Evolutionary conservation across 176 grass and related monocot genomes (phyloP).

Genomic region (Tillandsia fasciculata): DNA sequence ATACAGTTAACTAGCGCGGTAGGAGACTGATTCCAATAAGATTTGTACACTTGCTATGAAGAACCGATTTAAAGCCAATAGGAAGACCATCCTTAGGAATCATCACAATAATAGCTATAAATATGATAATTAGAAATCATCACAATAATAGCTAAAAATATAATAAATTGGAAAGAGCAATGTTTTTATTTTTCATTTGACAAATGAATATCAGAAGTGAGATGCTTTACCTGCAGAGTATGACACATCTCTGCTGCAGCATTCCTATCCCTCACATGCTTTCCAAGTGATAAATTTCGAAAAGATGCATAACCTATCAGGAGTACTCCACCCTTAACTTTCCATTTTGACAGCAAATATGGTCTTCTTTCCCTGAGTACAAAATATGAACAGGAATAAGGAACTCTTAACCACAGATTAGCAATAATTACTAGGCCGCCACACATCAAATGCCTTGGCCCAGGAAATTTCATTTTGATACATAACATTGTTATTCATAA

Average conservation of each 20-base stretch:
- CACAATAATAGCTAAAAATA: too few species aligned
- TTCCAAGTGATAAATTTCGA: constrained; percentile 85
- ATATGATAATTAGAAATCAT: too few species aligned
- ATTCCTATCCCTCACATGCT: constrained; percentile 57
- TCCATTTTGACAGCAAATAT: constrained; percentile 77
- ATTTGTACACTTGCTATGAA: too few species aligned
- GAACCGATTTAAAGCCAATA: not conserved
- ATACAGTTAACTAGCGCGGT: too few species aligned
- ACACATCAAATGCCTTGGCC: too few species aligned
- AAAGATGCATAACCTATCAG: constrained; percentile 94
- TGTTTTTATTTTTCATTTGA: not conserved
- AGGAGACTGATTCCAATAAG: too few species aligned
- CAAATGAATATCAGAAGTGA: not conserved
- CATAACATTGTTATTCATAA: too few species aligned
- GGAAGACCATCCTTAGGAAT: not conserved
- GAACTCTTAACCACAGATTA: not conserved
- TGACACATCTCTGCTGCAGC: constrained; percentile 56
- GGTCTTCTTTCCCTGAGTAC: constrained; percentile 56
- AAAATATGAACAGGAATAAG: not conserved
- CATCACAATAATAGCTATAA: too few species aligned
- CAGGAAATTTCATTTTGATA: too few species aligned
- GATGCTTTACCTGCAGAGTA: constrained; percentile 55
- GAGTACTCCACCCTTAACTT: constrained; percentile 75
- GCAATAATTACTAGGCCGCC: too few species aligned
- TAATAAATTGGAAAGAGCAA: not conserved